Base-by-base conservation (phyloP, 176 grass and related monocot genomes). In the Pontederia paniculata region DNA sequence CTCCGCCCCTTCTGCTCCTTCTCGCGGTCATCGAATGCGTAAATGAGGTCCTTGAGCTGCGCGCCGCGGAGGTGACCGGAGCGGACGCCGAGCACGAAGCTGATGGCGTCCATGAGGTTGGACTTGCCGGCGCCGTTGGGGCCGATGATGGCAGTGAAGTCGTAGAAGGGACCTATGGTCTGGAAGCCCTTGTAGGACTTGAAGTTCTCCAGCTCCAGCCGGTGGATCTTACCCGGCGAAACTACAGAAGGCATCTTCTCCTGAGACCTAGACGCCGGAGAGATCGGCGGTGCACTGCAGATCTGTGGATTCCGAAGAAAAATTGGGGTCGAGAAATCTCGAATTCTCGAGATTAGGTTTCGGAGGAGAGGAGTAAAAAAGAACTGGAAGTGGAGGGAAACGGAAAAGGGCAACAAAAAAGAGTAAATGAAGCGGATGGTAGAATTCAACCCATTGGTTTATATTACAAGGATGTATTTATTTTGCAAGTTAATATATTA, bases 91-190 rank as follows among this genome's bases (percentile, higher is more conserved):
- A 97, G 80, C 56, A 90, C 91, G 21, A 97, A 97, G 50, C 83
- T 97, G 80, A 97, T 97, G 68, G 86, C 91, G 44, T 97, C 91
- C 91, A 97, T 97, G 14, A 97, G 86, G 69, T 97, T 97, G 12
- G 86, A 97, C 75, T 97, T 97, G 23, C 86, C 86, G 22, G 91
- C 83, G 59, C 91, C 86, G 48, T 97, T 97, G 48, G 91, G 86
- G 16, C 91, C 86, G 49, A 97, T 90, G 63, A 97, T 79, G 51
- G 86, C 91, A 10, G 91, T 97, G 80, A 97, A 97, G 65, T 97
- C 77, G 45, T 70, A 84, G 71, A 97, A 97, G 51, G 91, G 91
- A 2, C 86, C 91, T 5, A 97, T 87, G 9, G 86, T 90, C 63
- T 90, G 91, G 17, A 59, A 71, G 2, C 91, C 91, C 68, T 90